These are phyloP conservation scores for Ophiosphaerella korrae DNA, from an alignment of 2,329 filamentous ascomycete species.

Conservation along the genomic window DNA sequence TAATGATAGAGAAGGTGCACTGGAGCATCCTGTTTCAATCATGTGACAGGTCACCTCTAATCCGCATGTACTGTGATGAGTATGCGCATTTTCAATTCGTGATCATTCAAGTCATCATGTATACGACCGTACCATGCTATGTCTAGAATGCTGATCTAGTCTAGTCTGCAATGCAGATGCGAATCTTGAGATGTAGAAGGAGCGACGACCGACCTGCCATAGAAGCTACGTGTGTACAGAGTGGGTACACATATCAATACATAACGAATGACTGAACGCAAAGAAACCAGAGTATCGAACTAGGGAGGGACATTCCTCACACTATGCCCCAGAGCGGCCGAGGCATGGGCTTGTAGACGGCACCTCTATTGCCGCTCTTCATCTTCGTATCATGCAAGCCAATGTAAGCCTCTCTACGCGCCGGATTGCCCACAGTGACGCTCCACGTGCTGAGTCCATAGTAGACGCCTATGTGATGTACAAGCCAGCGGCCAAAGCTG, in stretches of 20 bases:
- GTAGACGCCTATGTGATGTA: slow-evolving; percentile 89
- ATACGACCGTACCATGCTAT: slow-evolving; percentile 26
- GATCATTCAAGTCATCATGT: slow-evolving; percentile 18
- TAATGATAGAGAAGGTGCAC: no score
- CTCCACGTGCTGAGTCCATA: slow-evolving; percentile 88
- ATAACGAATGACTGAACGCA: neutral
- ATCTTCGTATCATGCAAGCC: slow-evolving; percentile 63
- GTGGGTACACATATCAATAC: neutral
- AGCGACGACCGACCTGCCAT: neutral
- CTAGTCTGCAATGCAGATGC: slow-evolving; percentile 10
- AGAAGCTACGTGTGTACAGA: neutral
- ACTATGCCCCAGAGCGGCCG: slow-evolving; percentile 44
- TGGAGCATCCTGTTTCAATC: no score
- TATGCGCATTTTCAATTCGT: no score
- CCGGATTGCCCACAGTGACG: slow-evolving; percentile 71
- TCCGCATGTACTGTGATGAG: no score
- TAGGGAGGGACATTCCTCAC: slow-evolving; percentile 9
- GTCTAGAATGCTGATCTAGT: slow-evolving; percentile 13
- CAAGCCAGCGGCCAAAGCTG: slow-evolving; percentile 88
- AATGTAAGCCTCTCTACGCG: slow-evolving; percentile 81
- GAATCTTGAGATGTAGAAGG: neutral
- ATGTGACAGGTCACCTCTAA: no score
- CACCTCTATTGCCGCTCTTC: slow-evolving; percentile 18
- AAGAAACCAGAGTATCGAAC: neutral
- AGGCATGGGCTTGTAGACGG: slow-evolving; percentile 35